Evolutionary conservation across 129 eudicot genomes (phyloP).

Genomic region (Flaveria robusta): DNA sequence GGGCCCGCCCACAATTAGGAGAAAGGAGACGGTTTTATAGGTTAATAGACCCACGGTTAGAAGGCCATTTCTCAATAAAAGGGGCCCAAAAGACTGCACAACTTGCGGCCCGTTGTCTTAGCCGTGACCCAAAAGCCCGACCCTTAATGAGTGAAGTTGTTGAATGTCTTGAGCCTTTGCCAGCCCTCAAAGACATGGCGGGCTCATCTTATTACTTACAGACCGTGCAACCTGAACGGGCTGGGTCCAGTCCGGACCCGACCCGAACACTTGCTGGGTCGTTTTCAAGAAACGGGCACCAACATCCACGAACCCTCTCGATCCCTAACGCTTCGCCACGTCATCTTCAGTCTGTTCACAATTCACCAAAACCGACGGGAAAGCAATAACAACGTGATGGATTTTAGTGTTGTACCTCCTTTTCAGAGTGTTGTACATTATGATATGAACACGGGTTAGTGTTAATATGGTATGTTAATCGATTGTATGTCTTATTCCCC

Average conservation of each 20-base stretch:
- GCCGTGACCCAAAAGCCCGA: constrained; percentile 59
- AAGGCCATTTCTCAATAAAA: constrained; percentile 61
- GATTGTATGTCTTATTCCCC: not conserved
- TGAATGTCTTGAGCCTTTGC: constrained; percentile 53
- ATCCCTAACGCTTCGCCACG: constrained; percentile 85
- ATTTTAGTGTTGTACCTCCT: not conserved
- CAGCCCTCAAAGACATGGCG: constrained; percentile 67
- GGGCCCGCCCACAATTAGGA: constrained; percentile 61
- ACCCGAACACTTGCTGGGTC: constrained; percentile 45
- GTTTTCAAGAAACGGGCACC: constrained; percentile 59
- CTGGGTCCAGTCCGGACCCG: constrained; percentile 56
- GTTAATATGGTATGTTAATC: not conserved
- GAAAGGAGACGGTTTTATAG: constrained; percentile 53
- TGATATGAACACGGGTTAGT: not conserved
- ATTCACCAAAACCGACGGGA: constrained; percentile 74
- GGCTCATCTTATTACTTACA: constrained; percentile 56
- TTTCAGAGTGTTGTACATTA: constrained; percentile 14
- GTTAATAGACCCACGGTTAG: constrained; percentile 57
- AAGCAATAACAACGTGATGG: constrained; percentile 38
- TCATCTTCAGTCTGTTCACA: constrained; percentile 44
- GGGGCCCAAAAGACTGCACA: constrained; percentile 69
- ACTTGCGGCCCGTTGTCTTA: constrained; percentile 58
- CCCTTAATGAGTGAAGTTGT: constrained; percentile 65
- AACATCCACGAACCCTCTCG: constrained; percentile 68
- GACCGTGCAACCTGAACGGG: constrained; percentile 46